Evolutionary conservation across 1,139 yeast genomes (phyloP).

Genomic region (Ogataea hybrid): DNA sequence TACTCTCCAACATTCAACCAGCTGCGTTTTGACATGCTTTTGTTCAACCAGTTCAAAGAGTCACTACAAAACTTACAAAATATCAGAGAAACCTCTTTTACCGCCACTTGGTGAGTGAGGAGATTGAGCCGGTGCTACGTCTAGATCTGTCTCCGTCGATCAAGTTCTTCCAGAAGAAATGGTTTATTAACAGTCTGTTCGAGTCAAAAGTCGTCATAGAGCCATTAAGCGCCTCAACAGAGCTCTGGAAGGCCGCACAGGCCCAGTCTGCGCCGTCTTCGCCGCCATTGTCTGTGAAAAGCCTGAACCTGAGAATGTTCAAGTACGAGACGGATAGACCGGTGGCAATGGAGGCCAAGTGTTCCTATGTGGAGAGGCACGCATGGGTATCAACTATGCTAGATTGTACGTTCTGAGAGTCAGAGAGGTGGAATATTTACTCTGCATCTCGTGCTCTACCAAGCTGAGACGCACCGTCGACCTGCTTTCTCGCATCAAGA

Average conservation of each 20-base stretch:
- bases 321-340: constrained; percentile 39
- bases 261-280: constrained; percentile 12
- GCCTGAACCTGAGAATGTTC: constrained; percentile 16
- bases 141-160: constrained; percentile 61
- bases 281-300: constrained; percentile 11
- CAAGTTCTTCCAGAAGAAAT: constrained; percentile 52
- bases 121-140: constrained; percentile 69
- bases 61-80: constrained; percentile 12
- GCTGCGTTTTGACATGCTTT: constrained; percentile 53
- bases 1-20: constrained; percentile 59
- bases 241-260: constrained; percentile 46
- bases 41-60: constrained; percentile 29
- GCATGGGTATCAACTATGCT: constrained; percentile 70
- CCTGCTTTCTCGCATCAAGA: constrained; percentile 72
- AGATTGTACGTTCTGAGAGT: constrained; percentile 66
- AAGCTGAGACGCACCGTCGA: constrained; percentile 84
- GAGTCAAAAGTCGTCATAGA: constrained; percentile 87
- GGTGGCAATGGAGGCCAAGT: constrained; percentile 70
- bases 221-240: constrained; percentile 84
- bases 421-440: constrained; percentile 52
- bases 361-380: constrained; percentile 80
- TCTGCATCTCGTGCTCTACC: constrained; percentile 80
- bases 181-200: constrained; percentile 62
- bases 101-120: constrained; percentile 67
- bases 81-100: constrained; percentile 55